These are phyloP conservation scores for Rhynchospora tenuis DNA, from an alignment of 176 grass and related monocot species.

Conservation along the genomic window DNA sequence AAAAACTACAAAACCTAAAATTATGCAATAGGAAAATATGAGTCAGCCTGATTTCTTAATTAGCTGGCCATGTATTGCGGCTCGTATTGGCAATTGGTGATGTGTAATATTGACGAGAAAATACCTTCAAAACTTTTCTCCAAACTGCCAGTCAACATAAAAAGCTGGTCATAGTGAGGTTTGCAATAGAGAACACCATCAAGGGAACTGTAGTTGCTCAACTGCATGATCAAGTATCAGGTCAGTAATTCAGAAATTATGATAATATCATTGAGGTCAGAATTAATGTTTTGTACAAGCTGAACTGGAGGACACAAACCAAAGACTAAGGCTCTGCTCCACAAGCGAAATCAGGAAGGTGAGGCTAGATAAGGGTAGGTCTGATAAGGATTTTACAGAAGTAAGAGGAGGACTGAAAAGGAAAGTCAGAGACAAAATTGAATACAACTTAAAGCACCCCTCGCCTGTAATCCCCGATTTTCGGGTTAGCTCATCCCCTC, in stretches of 20 bases:
- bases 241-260: not conserved
- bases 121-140: constrained; percentile 99
- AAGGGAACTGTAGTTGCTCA: constrained; percentile 90
- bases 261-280: not conserved
- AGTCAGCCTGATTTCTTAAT: not conserved
- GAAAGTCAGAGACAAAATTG: too few species aligned
- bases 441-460: too few species aligned
- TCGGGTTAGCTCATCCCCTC: too few species aligned
- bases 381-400: too few species aligned
- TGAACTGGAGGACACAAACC: not conserved
- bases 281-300: not conserved
- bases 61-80: not conserved
- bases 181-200: constrained; percentile 93
- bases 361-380: too few species aligned
- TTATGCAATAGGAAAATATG: not conserved
- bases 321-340: not conserved
- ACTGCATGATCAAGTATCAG: constrained; percentile 52
- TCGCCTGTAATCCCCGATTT: too few species aligned
- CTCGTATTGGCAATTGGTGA: not conserved
- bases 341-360: too few species aligned
- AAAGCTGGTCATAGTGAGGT: constrained; percentile 97
- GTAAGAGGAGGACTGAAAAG: too few species aligned
- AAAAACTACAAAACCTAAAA: not conserved
- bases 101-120: not conserved
- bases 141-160: constrained; percentile 94